phyloP scores from a whole-genome alignment of 148 eudicot genomes.

The Polygonum aviculare region DNA sequence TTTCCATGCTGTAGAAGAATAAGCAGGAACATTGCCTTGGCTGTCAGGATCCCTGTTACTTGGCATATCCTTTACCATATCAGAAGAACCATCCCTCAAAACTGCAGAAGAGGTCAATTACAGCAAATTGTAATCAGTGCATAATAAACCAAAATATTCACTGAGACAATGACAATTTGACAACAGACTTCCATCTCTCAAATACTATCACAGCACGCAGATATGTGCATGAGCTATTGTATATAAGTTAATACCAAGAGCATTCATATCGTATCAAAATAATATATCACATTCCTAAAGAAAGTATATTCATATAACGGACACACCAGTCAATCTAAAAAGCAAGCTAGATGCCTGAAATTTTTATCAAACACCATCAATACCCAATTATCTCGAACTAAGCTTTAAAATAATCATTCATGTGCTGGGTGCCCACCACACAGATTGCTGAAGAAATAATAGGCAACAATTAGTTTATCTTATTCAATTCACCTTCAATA shows the following conservation, averaged over 20 bases:
- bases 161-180: background rate
- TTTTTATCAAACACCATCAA: background rate
- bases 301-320: no score
- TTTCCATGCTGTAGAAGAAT: constrained; percentile 40
- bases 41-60: constrained; percentile 26
- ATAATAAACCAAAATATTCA: background rate
- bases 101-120: constrained; percentile 23
- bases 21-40: constrained; percentile 36
- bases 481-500: constrained; percentile 31
- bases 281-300: no score
- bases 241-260: background rate
- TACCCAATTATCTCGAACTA: background rate
- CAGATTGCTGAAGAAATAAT: background rate
- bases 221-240: background rate
- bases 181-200: background rate
- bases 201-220: background rate
- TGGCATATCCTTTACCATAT: constrained; percentile 33
- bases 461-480: background rate
- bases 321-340: background rate
- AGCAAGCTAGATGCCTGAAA: background rate
- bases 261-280: background rate
- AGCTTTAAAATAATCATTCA: background rate
- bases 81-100: constrained; percentile 23
- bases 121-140: constrained; percentile 3
- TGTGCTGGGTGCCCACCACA: background rate